Conservation (phyloP, 1,284 basidiomycete species). For the Flammula alnicola region DNA sequence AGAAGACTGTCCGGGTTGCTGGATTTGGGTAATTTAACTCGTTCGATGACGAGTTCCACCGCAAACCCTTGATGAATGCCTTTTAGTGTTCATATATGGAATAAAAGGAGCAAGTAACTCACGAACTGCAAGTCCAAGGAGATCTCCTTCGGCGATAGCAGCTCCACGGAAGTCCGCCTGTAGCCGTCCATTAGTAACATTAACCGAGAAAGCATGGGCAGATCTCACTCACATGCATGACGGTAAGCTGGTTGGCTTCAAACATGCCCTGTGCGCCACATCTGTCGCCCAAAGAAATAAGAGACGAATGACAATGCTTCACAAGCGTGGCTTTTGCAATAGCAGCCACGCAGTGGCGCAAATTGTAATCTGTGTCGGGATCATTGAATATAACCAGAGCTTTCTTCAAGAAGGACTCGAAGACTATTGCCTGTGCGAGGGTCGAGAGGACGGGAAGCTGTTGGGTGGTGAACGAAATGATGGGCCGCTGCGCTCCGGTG, state of each 20-base stretch:
- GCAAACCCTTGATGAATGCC: conserved; percentile 7
- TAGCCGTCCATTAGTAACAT: conserved; percentile 19
- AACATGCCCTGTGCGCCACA: conserved; percentile 56
- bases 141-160: conserved; percentile 24
- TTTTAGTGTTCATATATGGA: neutral
- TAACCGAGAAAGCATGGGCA: conserved; percentile 28
- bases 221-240: conserved; percentile 44
- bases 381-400: conserved; percentile 1
- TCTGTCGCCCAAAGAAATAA: conserved; percentile 43
- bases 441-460: conserved; percentile 11
- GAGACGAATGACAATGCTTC: conserved; percentile 34
- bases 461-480: conserved; percentile 17
- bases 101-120: neutral
- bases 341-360: conserved; percentile 20
- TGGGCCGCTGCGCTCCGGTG: conserved; percentile 1
- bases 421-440: conserved; percentile 9
- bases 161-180: conserved; percentile 18
- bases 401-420: conserved; percentile 9
- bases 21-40: conserved; percentile 7
- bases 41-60: conserved; percentile 10
- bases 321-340: conserved; percentile 43
- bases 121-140: conserved; percentile 17
- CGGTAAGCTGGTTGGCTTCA: conserved; percentile 44
- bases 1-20: conserved; percentile 13
- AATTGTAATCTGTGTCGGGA: neutral